Evolutionary conservation across 2,329 filamentous ascomycete species (phyloP).

Genomic region (Sporothrix schenckii): DNA sequence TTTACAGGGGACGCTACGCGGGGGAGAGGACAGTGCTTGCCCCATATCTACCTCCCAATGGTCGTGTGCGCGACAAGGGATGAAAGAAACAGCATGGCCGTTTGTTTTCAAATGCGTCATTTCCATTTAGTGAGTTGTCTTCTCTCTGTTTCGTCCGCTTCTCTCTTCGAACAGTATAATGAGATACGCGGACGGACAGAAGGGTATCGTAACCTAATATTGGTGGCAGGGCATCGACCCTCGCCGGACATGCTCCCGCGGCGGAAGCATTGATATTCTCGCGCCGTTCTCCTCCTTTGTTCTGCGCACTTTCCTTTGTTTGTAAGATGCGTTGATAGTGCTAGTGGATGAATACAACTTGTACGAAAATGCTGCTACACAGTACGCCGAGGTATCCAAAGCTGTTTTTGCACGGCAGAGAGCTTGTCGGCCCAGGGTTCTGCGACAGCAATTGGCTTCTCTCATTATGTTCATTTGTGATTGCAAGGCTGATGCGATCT

Average conservation of each 20-base stretch:
- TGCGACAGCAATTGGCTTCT: background rate
- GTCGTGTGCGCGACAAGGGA: conserved; percentile 1
- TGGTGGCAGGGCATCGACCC: background rate
- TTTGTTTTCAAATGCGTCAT: background rate
- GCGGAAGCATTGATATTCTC: background rate
- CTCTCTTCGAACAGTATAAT: background rate
- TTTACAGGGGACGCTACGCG: conserved; percentile 1
- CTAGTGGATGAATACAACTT: background rate
- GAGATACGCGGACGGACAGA: background rate
- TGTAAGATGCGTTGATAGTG: background rate
- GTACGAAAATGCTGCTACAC: background rate
- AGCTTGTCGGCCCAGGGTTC: background rate
- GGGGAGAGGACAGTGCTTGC: background rate
- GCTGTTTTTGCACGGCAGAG: background rate
- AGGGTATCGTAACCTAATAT: background rate
- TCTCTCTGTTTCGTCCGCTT: background rate
- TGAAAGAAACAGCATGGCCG: background rate
- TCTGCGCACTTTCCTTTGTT: background rate
- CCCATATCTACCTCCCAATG: background rate
- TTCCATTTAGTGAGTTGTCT: background rate
- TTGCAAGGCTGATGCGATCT: background rate
- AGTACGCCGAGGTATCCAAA: background rate
- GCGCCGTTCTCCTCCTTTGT: background rate
- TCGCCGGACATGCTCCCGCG: background rate
- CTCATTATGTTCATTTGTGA: background rate